Conservation (phyloP, 805 yeast genomes). For the Hyphopichia homilentoma region DNA sequence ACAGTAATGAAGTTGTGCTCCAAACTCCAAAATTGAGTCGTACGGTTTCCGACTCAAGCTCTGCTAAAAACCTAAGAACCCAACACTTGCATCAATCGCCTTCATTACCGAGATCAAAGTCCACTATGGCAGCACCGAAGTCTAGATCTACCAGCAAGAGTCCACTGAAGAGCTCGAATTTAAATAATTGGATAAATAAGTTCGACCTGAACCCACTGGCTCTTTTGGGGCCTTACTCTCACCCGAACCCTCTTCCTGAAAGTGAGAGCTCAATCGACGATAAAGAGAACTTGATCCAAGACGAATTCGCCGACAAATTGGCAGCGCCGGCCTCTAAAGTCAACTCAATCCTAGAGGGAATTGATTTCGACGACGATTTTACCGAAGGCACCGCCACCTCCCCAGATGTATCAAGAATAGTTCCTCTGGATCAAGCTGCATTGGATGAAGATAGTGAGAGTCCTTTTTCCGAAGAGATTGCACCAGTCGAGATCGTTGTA, state of each 20-base stretch:
- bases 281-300: too few relatives aligned
- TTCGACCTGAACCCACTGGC: constrained; percentile 16
- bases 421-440: too few relatives aligned
- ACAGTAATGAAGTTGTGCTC: constrained; percentile 26
- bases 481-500: too few relatives aligned
- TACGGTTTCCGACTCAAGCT: constrained; percentile 27
- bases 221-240: too few relatives aligned
- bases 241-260: too few relatives aligned
- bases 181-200: constrained; percentile 28
- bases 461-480: too few relatives aligned
- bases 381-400: constrained; percentile 7
- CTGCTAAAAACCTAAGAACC: constrained; percentile 8
- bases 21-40: constrained; percentile 34
- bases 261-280: too few relatives aligned
- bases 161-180: constrained; percentile 4
- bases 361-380: constrained; percentile 12
- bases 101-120: constrained; percentile 33
- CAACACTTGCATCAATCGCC: constrained; percentile 25
- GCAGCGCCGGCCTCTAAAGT: too few relatives aligned
- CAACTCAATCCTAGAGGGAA: constrained; percentile 5
- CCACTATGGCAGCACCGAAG: constrained; percentile 22
- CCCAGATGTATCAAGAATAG: too few relatives aligned
- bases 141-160: constrained; percentile 1
- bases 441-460: too few relatives aligned
- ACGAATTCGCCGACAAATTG: too few relatives aligned